Evolutionary conservation across 1,284 basidiomycete species (phyloP), one percentile per base, ranked within the genome.

Genomic region (Tetrapyrgos nigripes): DNA sequence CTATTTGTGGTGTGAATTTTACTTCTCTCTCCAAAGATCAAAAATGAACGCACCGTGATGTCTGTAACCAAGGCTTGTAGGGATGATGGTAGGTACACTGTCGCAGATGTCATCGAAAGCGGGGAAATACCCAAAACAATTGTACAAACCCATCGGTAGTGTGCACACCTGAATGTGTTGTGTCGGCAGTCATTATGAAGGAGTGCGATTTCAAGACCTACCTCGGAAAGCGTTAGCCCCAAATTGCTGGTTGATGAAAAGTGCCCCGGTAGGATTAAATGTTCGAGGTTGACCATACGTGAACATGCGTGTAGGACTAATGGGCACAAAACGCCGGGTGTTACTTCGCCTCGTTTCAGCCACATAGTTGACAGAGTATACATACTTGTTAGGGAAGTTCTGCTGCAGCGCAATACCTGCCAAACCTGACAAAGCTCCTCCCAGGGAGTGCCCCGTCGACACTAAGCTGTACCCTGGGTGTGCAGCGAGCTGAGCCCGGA

Each of bases 361-460:
- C n/a, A n/a, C n/a, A n/a, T n/a, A n/a, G n/a, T n/a, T n/a, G n/a
- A n/a, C n/a, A n/a, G n/a, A n/a, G n/a, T n/a, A n/a, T n/a, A n/a
- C n/a, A n/a, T n/a, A 63, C 27, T 8, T 66, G n/a, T 66, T 67
- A 1, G 74, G 75, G 63, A 79, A 79, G 33, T 75, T 76, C 51
- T 73, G 67, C 61, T 77, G 70, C 24, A 83, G 50, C 4, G 76
- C 69, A 4, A 82, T 66, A 1, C 77, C 79, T 9, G 76, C 80
- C 3, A 84, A 66, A 8, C 77, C 69, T 0, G 83, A 73, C 31
- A 85, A 61, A 4, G 81, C 71, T 2, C 80, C 82, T 11, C 82
- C 83, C 4, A 84, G 68, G 2, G 81, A 83, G 63, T 84, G 83
- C 0, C 82, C 83, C 1, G 75, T 75, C 1, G 77, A 78, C 4